Percentiles rank a stretch among this genome's conserved stretches.
Conservation (phyloP, 441 rosid genomes). For the Gossypium schwendimanii region DNA sequence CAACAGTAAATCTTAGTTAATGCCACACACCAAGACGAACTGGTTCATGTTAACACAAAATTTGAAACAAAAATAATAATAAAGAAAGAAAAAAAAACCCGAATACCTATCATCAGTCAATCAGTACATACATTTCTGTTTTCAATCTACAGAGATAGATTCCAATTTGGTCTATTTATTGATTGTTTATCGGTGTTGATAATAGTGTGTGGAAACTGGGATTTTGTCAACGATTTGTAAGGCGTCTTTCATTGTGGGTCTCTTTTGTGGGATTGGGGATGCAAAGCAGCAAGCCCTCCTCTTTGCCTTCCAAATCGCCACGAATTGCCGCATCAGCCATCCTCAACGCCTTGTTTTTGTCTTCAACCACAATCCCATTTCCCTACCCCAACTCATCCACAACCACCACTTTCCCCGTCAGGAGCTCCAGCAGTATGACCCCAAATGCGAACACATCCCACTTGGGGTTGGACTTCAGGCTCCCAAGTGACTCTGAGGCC, state of each 20-base stretch:
- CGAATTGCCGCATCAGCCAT: conserved; percentile 63
- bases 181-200: conserved; percentile 23
- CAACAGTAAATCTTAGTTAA: conserved; percentile 12
- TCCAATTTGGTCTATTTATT: conserved; percentile 1
- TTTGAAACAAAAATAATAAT: conserved; percentile 1
- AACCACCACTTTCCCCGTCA: conserved; percentile 54
- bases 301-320: conserved; percentile 68
- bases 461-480: conserved; percentile 65
- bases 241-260: conserved; percentile 77
- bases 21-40: conserved; percentile 2
- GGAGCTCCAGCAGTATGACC: conserved; percentile 59
- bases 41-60: not conserved
- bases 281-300: conserved; percentile 61
- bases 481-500: conserved; percentile 70
- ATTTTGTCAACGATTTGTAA: conserved; percentile 59
- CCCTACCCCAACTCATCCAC: conserved; percentile 73
- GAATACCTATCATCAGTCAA: conserved; percentile 16
- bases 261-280: conserved; percentile 61
- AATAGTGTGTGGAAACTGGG: conserved; percentile 27
- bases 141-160: conserved; percentile 13
- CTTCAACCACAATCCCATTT: conserved; percentile 60
- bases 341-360: conserved; percentile 46
- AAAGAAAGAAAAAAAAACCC: not conserved
- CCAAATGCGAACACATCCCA: conserved; percentile 88
- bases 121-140: conserved; percentile 20